Base-by-base conservation (phyloP, 1,284 basidiomycete genomes). In the Inonotus obliquus region DNA sequence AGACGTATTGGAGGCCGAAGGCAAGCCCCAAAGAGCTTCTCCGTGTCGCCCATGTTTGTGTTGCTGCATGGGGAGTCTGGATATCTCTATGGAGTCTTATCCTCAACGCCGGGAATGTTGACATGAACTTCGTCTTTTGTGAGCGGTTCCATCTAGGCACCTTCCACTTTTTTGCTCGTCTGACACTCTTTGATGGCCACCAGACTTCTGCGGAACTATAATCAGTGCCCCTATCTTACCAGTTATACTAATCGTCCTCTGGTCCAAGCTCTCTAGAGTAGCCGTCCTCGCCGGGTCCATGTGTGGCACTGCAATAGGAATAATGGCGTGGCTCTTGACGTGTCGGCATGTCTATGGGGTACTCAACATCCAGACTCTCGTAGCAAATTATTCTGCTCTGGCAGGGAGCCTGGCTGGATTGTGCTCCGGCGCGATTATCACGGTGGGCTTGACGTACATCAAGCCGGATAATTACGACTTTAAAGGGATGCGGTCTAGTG, bases 21-120 rank as follows among this genome's bases (percentile, higher is more conserved):
- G 87, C 88, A 0, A 82, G 76, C 21, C 83, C 86, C 57, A 73
- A 73, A 11, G 84, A 89, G 69, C 80, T 90, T 44, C 73, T 91
- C 55, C 76, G 78, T 76, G 85, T 77, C 64, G 77, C 66, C 72
- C 85, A 79, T 78, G 80, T 68, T 41, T 81, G 82, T 60, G 78
- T 83, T 54, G 80, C 77, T 59, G 76, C 83, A 53, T 89, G 82
- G 79, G 82, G 81, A 0, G 54, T 81, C 27, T 73, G 84, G 75
- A 87, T 89, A 78, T 85, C 58, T 19, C 25, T 63, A 11, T 63
- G 58, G 58, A 60, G 58, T 39, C 44, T 63, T 25, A 63, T 63
- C 21, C 49, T 63, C 25, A 60, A 63, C 23, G 62, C 62, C 1
- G 62, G 62, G 23, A 55, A 60, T 19, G 62, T 63, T 25, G 59